phyloP scores from a whole-genome alignment of 352 stramenopile genomes.

The Phytophthora tubulina region DNA sequence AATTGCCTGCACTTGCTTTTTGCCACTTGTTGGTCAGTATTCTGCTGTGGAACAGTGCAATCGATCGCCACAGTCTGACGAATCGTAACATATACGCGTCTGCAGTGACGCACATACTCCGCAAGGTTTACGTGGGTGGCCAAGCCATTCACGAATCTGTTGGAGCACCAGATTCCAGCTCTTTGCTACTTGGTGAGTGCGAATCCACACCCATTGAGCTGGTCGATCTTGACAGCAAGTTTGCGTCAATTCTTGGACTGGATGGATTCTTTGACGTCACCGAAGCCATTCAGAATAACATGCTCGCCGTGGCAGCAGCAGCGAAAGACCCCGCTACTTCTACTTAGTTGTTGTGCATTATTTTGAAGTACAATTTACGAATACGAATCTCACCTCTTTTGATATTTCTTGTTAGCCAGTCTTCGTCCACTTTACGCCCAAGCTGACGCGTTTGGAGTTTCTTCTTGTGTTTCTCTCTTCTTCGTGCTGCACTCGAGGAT shows the following conservation, averaged over 20 bases:
- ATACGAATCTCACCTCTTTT: slow-evolving; percentile 22
- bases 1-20: slow-evolving; percentile 55
- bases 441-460: slow-evolving; percentile 18
- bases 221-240: slow-evolving; percentile 40
- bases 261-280: slow-evolving; percentile 50
- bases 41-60: slow-evolving; percentile 55
- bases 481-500: slow-evolving; percentile 51
- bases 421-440: slow-evolving; percentile 22
- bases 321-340: slow-evolving; percentile 1
- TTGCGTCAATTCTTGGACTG: slow-evolving; percentile 37
- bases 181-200: slow-evolving; percentile 35
- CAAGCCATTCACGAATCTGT: slow-evolving; percentile 12
- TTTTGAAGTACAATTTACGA: slow-evolving; percentile 13
- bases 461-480: slow-evolving; percentile 14
- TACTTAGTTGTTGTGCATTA: slow-evolving; percentile 29
- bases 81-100: slow-evolving; percentile 41
- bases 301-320: slow-evolving; percentile 14
- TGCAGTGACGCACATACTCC: slow-evolving; percentile 38
- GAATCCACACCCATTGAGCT: slow-evolving; percentile 40
- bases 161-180: slow-evolving; percentile 1
- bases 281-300: slow-evolving; percentile 46
- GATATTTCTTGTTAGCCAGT: neutral
- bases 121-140: slow-evolving; percentile 34
- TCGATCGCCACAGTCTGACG: slow-evolving; percentile 37
- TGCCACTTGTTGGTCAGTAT: slow-evolving; percentile 63